A percentile compares a stretch with the other conserved stretches of the same genome.
Conservation (phyloP, 345 rosid species). For the Corymbia maculata region DNA sequence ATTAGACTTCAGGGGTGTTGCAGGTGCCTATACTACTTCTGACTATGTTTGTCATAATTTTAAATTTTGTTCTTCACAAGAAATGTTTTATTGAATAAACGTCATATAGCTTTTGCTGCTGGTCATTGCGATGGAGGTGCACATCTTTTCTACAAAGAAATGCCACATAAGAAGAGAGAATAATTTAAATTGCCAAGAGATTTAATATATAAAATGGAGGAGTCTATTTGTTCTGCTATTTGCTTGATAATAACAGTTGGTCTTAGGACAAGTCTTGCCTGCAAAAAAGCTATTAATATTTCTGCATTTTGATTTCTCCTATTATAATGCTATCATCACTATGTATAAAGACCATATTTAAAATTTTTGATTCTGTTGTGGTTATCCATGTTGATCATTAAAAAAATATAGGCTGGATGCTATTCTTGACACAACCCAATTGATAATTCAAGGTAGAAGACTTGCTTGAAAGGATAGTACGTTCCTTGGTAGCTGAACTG, state of each 20-base stretch:
- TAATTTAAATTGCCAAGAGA: not conserved
- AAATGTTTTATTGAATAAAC: not conserved
- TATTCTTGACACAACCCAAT: not conserved
- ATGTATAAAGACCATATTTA: not conserved
- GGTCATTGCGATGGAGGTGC: not conserved
- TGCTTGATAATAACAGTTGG: not conserved
- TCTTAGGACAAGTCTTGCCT: not conserved
- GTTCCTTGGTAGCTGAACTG: not conserved
- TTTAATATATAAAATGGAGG: not conserved
- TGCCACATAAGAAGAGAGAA: not conserved
- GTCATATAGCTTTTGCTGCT: not conserved
- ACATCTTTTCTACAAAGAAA: not conserved
- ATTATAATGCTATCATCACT: not conserved
- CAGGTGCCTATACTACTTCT: conserved; percentile 38
- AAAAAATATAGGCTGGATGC: not conserved
- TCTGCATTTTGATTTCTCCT: not conserved
- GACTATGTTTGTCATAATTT: not conserved
- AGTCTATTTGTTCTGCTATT: not conserved
- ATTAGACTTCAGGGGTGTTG: conserved; percentile 81
- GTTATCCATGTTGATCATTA: not conserved
- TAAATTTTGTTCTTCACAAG: not conserved
- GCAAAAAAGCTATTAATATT: not conserved
- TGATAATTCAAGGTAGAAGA: not conserved
- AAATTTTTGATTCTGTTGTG: not conserved
- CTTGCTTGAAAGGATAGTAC: not conserved